Evolutionary conservation across 805 yeast genomes (phyloP).

Genomic region (Cyberlindnera bimundalis): DNA sequence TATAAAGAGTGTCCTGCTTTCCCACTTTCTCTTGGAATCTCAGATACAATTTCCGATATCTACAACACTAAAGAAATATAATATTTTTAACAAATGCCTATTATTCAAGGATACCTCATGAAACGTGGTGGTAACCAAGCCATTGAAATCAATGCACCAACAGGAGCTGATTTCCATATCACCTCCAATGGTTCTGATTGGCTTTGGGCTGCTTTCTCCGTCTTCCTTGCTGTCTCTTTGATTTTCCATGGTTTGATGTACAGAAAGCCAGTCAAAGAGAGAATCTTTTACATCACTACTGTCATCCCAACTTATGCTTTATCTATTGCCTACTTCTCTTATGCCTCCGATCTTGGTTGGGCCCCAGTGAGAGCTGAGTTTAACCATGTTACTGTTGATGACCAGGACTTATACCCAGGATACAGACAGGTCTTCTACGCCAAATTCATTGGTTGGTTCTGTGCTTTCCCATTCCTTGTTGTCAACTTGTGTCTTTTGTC

Average conservation of each 20-base stretch:
- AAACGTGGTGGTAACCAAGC: constrained; percentile 24
- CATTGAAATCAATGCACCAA: constrained; percentile 17
- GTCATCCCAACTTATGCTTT: constrained; percentile 38
- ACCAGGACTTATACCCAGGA: constrained; percentile 34
- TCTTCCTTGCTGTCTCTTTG: constrained; percentile 39
- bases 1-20: neutral
- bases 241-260: constrained; percentile 26
- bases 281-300: constrained; percentile 38
- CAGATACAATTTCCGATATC: neutral
- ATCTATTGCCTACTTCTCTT: constrained; percentile 48
- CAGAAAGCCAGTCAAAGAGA: constrained; percentile 21
- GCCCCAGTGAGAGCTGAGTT: constrained; percentile 45
- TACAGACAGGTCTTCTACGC: constrained; percentile 54
- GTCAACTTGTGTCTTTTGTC: constrained; percentile 31
- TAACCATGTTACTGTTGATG: constrained; percentile 41
- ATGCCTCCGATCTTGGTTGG: constrained; percentile 58
- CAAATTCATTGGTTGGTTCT: constrained; percentile 54
- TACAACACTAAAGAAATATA: neutral
- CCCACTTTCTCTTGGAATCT: neutral
- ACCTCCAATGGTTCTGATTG: constrained; percentile 60
- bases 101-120: constrained; percentile 2
- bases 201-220: constrained; percentile 60
- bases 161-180: constrained; percentile 45
- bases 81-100: constrained; percentile 3
- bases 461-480: constrained; percentile 35